Base-by-base conservation (phyloP, 176 grass and related monocot genomes). In the Chrysopogon serrulatus region DNA sequence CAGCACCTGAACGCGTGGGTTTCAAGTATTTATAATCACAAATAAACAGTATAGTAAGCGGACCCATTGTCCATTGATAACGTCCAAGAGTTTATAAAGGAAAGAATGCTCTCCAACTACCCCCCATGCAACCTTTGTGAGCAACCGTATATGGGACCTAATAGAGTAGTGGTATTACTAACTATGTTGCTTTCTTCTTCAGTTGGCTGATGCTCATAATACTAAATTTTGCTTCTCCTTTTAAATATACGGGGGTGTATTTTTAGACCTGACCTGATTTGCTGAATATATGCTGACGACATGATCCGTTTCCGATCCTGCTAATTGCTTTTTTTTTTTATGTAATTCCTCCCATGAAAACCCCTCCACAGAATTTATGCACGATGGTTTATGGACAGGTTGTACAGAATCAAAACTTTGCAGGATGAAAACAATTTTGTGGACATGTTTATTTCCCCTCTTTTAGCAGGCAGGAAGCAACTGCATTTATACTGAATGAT, bases 231-330 rank as follows among this genome's bases (percentile, higher is more conserved):
- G 21, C 10, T 34, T 51, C 15, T 10, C 23, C 16, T 3, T 79
- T 66, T 65, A 15, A 81, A 42, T 43, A 63, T 18, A 0, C 10
- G 15, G 32, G 8, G 10, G 53, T 5, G 40, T 65, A 47, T 65
- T 56, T 47, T 4, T 10, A 68, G 68, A 8, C 75, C 33, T 79
- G 30, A 45, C 79, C 27, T 56, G 37, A 59, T 84, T 73, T 73
- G 28, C 45, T 88, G 76, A 73, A 84, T 88, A 79, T 79, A 88
- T 73, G 67, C 74, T 79, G 44, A 79, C 66, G 75, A 74, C 57
- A 84, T 21, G 26, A 53, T 78, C 35, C 59, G 8, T 88, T 73
- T 73, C 37, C 28, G 44, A 71, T 70, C 70, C 61, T 10, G 23
- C 10, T 43, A 24, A 14, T 81, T 53, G 34, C 17, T 0, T n/a